Conservation (phyloP, 352 stramenopile genomes). For the Pythium sukuiense region DNA sequence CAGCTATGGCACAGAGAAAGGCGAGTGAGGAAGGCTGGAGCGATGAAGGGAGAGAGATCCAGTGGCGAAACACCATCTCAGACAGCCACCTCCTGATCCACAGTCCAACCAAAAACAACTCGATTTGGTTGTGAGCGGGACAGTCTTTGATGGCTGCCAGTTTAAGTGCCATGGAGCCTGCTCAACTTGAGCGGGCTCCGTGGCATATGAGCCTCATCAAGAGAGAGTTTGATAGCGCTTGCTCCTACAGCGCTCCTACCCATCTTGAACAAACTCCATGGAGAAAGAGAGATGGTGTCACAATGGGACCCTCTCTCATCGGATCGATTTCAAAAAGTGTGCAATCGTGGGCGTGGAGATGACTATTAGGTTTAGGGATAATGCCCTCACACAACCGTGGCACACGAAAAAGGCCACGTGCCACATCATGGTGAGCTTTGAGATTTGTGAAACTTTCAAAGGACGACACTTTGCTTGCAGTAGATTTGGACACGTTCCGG, state of each 20-base stretch:
- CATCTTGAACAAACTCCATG: neutral
- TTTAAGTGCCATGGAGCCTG: neutral
- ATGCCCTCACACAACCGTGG: neutral
- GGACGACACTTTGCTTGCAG: neutral
- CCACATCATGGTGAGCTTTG: neutral
- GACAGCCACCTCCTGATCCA: neutral
- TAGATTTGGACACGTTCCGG: neutral
- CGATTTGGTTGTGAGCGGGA: neutral
- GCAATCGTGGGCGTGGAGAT: neutral
- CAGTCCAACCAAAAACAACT: neutral
- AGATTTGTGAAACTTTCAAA: too few relatives aligned
- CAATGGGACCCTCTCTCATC: neutral
- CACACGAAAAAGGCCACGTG: neutral
- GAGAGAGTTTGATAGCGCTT: neutral
- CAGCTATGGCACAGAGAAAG: conserved; percentile 19
- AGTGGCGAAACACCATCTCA: neutral
- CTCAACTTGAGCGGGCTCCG: neutral
- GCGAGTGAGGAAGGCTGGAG: neutral
- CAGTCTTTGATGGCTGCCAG: neutral
- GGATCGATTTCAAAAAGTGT: neutral
- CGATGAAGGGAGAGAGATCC: conserved; percentile 1
- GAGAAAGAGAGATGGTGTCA: neutral
- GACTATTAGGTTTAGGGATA: neutral
- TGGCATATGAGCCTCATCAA: too few relatives aligned
- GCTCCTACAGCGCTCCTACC: neutral